Conservation (phyloP, 192 early-diverging fungal genomes). For the Spizellomyces sp. region DNA sequence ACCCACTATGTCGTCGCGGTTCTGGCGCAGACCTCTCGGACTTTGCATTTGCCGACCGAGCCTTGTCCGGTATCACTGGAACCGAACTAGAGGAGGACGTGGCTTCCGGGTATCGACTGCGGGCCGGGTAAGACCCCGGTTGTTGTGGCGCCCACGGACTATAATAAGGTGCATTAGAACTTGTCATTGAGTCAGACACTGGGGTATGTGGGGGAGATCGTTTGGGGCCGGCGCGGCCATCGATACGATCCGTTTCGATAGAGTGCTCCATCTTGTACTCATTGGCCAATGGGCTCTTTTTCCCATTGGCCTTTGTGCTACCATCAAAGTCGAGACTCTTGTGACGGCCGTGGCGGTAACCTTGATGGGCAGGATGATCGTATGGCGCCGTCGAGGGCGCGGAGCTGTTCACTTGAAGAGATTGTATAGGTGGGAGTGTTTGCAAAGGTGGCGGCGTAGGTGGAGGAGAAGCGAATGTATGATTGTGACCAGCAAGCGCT, state of each 20-base stretch:
- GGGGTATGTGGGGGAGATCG: background rate
- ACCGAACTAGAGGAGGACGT: background rate
- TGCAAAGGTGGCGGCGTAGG: constrained; percentile 23
- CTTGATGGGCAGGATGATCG: background rate
- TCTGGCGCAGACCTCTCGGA: background rate
- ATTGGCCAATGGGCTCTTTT: background rate
- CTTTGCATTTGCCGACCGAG: background rate
- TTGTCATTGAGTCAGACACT: background rate
- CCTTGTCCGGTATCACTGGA: background rate
- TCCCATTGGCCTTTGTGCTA: constrained; percentile 5
- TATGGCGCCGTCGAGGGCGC: background rate
- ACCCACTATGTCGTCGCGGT: too few relatives aligned
- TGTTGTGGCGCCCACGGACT: background rate
- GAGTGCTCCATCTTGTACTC: background rate
- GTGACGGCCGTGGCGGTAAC: background rate
- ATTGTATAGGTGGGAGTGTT: constrained; percentile 23
- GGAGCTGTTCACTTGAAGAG: background rate
- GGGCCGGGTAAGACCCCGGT: background rate
- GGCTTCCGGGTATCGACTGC: background rate
- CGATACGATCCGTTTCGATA: background rate
- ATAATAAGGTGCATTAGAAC: background rate
- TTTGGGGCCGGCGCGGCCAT: background rate
- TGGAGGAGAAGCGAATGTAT: constrained; percentile 24
- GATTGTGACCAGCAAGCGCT: constrained; percentile 21
- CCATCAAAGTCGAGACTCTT: constrained; percentile 3